These are phyloP conservation scores for Colletotrichum gloeosporioides DNA, from an alignment of 2,329 filamentous ascomycete genomes.

Conservation along the genomic window DNA sequence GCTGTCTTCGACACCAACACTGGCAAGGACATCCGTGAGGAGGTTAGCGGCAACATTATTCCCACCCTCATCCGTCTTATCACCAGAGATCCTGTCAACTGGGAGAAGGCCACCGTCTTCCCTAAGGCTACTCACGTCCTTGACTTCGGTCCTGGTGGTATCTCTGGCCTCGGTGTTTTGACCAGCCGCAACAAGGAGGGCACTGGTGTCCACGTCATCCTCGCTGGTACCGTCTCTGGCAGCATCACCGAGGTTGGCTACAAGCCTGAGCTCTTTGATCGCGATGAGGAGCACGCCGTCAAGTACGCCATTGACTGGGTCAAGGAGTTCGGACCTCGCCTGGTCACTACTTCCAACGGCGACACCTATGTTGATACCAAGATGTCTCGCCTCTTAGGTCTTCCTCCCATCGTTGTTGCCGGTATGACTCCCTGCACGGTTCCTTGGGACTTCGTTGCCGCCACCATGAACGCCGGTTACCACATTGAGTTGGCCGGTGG, in stretches of 20 bases:
- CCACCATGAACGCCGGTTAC: slow-evolving; percentile 95
- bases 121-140: slow-evolving; percentile 90
- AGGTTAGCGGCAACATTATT: slow-evolving; percentile 79
- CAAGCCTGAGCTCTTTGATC: slow-evolving; percentile 97
- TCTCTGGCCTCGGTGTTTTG: slow-evolving; percentile 92
- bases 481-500: slow-evolving; percentile 90
- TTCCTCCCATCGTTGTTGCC: slow-evolving; percentile 88
- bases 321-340: slow-evolving; percentile 91
- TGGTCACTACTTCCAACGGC: slow-evolving; percentile 88
- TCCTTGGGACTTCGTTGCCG: slow-evolving; percentile 88
- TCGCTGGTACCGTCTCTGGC: slow-evolving; percentile 91
- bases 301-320: slow-evolving; percentile 98
- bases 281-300: slow-evolving; percentile 92
- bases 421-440: slow-evolving; percentile 94
- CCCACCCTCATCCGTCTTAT: slow-evolving; percentile 90
- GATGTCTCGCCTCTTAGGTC: slow-evolving; percentile 85
- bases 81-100: slow-evolving; percentile 91
- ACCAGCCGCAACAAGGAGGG: slow-evolving; percentile 99
- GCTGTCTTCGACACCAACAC: slow-evolving; percentile 91
- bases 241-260: slow-evolving; percentile 92
- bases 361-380: slow-evolving; percentile 96
- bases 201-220: slow-evolving; percentile 93
- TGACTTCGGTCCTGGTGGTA: slow-evolving; percentile 95
- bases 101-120: slow-evolving; percentile 95
- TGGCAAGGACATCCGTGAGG: slow-evolving; percentile 79